Evolutionary conservation across 768 basidiomycete species (phyloP).

Genomic region (Xerocomellus chrysenteron): DNA sequence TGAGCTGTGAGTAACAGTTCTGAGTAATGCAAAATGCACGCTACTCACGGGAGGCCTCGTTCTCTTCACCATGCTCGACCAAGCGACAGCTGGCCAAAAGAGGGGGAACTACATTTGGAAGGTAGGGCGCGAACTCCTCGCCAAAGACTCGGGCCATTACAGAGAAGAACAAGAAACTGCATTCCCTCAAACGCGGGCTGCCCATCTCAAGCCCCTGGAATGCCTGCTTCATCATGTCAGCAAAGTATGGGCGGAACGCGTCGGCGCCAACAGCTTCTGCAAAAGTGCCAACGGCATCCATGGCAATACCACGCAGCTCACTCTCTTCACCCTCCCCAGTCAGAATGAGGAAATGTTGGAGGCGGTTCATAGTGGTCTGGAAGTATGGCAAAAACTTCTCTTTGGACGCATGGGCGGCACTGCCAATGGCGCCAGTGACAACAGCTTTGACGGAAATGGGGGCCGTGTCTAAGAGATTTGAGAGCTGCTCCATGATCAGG

Average conservation of each 20-base stretch:
- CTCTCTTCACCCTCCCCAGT: slow-evolving; percentile 87
- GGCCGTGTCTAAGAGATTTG: slow-evolving; percentile 80
- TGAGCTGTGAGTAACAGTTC: neutral
- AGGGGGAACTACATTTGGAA: slow-evolving; percentile 82
- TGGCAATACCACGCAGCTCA: slow-evolving; percentile 94
- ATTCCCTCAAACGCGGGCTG: slow-evolving; percentile 86
- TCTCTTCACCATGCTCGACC: slow-evolving; percentile 70
- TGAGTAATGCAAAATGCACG: neutral
- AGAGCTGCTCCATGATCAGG: slow-evolving; percentile 93
- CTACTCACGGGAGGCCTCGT: slow-evolving; percentile 41
- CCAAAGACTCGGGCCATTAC: slow-evolving; percentile 98
- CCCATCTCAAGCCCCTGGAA: slow-evolving; percentile 88
- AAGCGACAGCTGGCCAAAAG: slow-evolving; percentile 83
- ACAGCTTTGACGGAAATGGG: slow-evolving; percentile 89
- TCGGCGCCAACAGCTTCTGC: slow-evolving; percentile 96
- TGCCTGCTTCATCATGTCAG: slow-evolving; percentile 93
- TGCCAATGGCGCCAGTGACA: slow-evolving; percentile 96
- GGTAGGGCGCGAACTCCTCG: slow-evolving; percentile 88
- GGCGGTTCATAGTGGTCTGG: slow-evolving; percentile 81
- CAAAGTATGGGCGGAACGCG: slow-evolving; percentile 91
- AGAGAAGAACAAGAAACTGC: slow-evolving; percentile 97
- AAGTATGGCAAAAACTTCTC: slow-evolving; percentile 92
- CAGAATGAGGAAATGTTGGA: slow-evolving; percentile 86
- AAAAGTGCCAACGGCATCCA: slow-evolving; percentile 98
- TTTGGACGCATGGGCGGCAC: slow-evolving; percentile 95